Evolutionary conservation across 83 land plant species (phyloP).

Genomic region (Picea mariana): DNA sequence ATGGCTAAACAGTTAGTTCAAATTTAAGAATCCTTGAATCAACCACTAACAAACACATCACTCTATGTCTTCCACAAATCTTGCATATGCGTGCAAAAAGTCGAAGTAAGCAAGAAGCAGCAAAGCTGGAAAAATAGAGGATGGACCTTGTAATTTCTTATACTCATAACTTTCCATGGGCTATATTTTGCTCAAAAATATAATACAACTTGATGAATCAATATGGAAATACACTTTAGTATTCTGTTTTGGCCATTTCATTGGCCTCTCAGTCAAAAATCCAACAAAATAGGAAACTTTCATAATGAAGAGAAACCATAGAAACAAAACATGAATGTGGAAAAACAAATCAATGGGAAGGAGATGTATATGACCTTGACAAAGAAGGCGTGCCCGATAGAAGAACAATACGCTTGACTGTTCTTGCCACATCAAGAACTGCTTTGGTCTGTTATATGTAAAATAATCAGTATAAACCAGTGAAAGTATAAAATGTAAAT

Average conservation of each 20-base stretch:
- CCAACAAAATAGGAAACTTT: not conserved
- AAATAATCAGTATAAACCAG: not conserved
- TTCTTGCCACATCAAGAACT: slow-evolving; percentile 72
- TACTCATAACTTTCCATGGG: too few species aligned
- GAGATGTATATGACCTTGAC: slow-evolving; percentile 60
- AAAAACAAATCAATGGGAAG: not conserved
- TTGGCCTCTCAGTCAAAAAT: not conserved
- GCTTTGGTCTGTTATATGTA: slow-evolving; percentile 44
- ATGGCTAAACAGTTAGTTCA: not conserved
- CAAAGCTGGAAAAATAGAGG: too few species aligned
- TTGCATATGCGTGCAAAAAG: too few species aligned
- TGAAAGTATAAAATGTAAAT: not conserved
- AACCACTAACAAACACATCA: not conserved
- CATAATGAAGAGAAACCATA: not conserved
- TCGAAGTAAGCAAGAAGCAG: too few species aligned
- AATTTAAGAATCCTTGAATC: not conserved
- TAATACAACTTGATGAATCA: too few species aligned
- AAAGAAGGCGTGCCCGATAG: slow-evolving; percentile 95
- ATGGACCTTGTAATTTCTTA: too few species aligned
- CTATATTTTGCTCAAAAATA: too few species aligned
- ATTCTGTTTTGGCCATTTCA: too few species aligned
- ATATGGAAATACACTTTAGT: too few species aligned
- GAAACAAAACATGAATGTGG: not conserved
- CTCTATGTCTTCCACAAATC: not conserved
- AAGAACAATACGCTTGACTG: slow-evolving; percentile 62